Evolutionary conservation across 805 yeast genomes (phyloP).

Genomic region (Teunomyces aglyptinius): DNA sequence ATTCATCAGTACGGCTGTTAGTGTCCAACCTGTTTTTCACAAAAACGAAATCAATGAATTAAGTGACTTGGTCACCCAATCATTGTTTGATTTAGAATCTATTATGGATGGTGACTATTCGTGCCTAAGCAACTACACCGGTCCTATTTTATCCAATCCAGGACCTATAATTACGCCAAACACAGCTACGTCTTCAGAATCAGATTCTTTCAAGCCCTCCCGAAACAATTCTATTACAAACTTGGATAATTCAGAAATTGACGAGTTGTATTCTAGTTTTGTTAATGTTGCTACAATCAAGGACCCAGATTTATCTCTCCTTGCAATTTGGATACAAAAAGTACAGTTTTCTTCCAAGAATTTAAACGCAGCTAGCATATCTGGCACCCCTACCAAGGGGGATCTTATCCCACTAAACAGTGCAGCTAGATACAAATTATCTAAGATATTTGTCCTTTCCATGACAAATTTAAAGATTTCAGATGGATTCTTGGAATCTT

Average conservation of each 20-base stretch:
- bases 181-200: background rate
- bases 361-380: background rate
- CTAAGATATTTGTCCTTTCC: conserved; percentile 71
- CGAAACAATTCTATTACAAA: conserved; percentile 8
- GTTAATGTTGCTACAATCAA: conserved; percentile 49
- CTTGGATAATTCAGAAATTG: conserved; percentile 49
- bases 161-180: background rate
- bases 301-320: conserved; percentile 35
- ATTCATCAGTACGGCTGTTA: conserved; percentile 87
- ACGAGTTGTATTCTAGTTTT: conserved; percentile 71
- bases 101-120: conserved; percentile 46
- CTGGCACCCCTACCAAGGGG: conserved; percentile 1
- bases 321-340: conserved; percentile 40
- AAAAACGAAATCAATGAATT: conserved; percentile 80
- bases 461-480: conserved; percentile 64
- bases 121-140: conserved; percentile 16
- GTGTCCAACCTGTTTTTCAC: conserved; percentile 95
- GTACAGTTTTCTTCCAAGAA: conserved; percentile 25
- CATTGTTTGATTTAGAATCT: conserved; percentile 71
- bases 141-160: conserved; percentile 1
- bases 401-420: conserved; percentile 9
- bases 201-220: background rate
- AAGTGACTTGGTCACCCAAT: conserved; percentile 70
- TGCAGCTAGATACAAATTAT: conserved; percentile 36
- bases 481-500: conserved; percentile 56